phyloP scores from a whole-genome alignment of 2,329 filamentous ascomycete species.

The Lecanicillium sp. region DNA sequence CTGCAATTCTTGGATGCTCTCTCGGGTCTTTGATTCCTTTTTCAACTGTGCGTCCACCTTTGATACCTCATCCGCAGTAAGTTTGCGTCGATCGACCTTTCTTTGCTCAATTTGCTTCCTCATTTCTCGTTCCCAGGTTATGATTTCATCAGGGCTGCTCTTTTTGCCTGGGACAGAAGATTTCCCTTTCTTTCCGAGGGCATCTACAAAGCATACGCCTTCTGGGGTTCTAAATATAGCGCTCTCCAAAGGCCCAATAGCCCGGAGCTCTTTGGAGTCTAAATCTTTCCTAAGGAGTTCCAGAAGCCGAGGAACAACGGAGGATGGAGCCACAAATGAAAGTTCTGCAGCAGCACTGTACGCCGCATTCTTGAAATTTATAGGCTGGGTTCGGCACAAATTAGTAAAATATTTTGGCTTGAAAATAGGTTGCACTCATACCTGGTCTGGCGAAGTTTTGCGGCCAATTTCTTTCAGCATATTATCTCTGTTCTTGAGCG shows the following conservation, averaged over 20 bases:
- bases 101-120: slow-evolving; percentile 82
- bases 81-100: slow-evolving; percentile 84
- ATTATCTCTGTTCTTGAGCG: slow-evolving; percentile 50
- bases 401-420: slow-evolving; percentile 1
- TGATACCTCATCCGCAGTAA: slow-evolving; percentile 77
- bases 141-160: slow-evolving; percentile 85
- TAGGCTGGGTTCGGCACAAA: slow-evolving; percentile 14
- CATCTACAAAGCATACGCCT: slow-evolving; percentile 81
- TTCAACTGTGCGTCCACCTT: slow-evolving; percentile 87
- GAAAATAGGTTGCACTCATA: slow-evolving; percentile 23
- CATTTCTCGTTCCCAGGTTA: slow-evolving; percentile 96
- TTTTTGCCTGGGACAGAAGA: slow-evolving; percentile 72
- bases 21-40: slow-evolving; percentile 75
- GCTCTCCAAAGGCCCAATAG: slow-evolving; percentile 77
- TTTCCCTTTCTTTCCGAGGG: slow-evolving; percentile 73
- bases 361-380: slow-evolving; percentile 55
- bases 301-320: slow-evolving; percentile 68
- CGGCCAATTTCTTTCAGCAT: slow-evolving; percentile 60
- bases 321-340: slow-evolving; percentile 84
- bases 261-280: slow-evolving; percentile 56
- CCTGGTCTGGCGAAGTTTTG: slow-evolving; percentile 40
- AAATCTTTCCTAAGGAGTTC: slow-evolving; percentile 68
- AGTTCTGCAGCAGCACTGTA: slow-evolving; percentile 83
- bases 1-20: slow-evolving; percentile 60
- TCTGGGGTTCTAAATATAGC: slow-evolving; percentile 89